Percentiles rank a stretch among this genome's conserved stretches.
phyloP scores from a whole-genome alignment of 352 stramenopile species.

The Peronospora farinosa region DNA sequence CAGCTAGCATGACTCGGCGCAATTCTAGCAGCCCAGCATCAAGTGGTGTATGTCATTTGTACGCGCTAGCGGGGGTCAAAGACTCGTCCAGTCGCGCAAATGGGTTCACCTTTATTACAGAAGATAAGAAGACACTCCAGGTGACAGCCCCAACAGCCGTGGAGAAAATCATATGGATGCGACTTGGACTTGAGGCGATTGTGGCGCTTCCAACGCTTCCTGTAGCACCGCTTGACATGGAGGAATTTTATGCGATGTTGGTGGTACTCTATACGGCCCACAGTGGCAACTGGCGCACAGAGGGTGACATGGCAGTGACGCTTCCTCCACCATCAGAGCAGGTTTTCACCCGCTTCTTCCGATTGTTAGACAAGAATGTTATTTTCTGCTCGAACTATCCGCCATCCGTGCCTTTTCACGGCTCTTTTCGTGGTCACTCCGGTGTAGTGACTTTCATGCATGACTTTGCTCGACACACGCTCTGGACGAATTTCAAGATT shows the following conservation, averaged over 20 bases:
- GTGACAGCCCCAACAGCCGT: slow-evolving; percentile 68
- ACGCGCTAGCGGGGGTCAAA: slow-evolving; percentile 77
- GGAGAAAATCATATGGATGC: slow-evolving; percentile 87
- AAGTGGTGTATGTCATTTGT: slow-evolving; percentile 60
- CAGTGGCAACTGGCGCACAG: slow-evolving; percentile 72
- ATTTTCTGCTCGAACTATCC: slow-evolving; percentile 87
- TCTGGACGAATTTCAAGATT: slow-evolving; percentile 86
- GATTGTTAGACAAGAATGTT: slow-evolving; percentile 77
- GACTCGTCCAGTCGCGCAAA: slow-evolving; percentile 74
- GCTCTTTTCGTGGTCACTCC: slow-evolving; percentile 62
- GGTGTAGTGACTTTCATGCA: slow-evolving; percentile 77
- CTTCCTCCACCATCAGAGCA: slow-evolving; percentile 79
- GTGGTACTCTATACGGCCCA: slow-evolving; percentile 81
- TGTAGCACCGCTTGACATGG: slow-evolving; percentile 77
- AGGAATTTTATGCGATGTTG: slow-evolving; percentile 87
- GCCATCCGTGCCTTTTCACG: slow-evolving; percentile 82
- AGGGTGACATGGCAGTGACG: slow-evolving; percentile 85
- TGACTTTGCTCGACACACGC: slow-evolving; percentile 69
- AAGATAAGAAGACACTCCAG: slow-evolving; percentile 83
- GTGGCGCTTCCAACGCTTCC: slow-evolving; percentile 76
- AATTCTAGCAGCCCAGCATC: slow-evolving; percentile 42
- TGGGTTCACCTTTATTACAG: slow-evolving; percentile 84
- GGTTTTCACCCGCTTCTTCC: slow-evolving; percentile 84
- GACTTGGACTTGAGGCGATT: slow-evolving; percentile 74
- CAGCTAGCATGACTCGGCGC: slow-evolving; percentile 31